Evolutionary conservation across 495 filamentous ascomycete genomes (phyloP).

Genomic region (Ascodesmis nigricans): DNA sequence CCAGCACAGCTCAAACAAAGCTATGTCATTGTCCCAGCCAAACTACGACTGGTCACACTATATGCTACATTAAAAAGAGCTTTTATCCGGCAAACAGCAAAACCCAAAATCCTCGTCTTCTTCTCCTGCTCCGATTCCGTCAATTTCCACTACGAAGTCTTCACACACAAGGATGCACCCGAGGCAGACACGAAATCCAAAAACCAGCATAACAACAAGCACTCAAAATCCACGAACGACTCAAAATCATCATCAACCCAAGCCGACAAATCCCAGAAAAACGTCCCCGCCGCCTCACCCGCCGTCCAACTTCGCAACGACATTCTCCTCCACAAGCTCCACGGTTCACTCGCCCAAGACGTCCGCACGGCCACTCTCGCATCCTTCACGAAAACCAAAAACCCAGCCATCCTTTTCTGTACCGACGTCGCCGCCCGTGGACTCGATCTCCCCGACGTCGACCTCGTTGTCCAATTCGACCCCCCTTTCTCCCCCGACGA

Average conservation of each 20-base stretch:
- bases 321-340: conserved; percentile 58
- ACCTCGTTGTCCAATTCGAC: conserved; percentile 85
- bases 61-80: conserved; percentile 61
- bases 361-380: conserved; percentile 65
- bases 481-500: conserved; percentile 78
- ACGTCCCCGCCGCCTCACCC: background rate
- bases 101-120: conserved; percentile 91
- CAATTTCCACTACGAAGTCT: conserved; percentile 85
- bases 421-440: conserved; percentile 91
- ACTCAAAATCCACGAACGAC: background rate
- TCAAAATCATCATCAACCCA: background rate
- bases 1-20: conserved; percentile 84
- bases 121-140: conserved; percentile 92
- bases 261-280: conserved; percentile 1
- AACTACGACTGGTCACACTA: conserved; percentile 70
- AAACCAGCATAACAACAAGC: background rate
- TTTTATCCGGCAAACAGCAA: conserved; percentile 63
- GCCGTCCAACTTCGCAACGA: conserved; percentile 24
- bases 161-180: conserved; percentile 26
- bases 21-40: conserved; percentile 66
- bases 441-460: conserved; percentile 80
- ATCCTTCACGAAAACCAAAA: conserved; percentile 39
- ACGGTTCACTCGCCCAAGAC: conserved; percentile 78
- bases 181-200: conserved; percentile 7
- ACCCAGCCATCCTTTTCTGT: conserved; percentile 62